A percentile compares a stretch with the other conserved stretches of the same genome.
Conservation (phyloP, 2,329 filamentous ascomycete species). For the Cladosporium sp. region DNA sequence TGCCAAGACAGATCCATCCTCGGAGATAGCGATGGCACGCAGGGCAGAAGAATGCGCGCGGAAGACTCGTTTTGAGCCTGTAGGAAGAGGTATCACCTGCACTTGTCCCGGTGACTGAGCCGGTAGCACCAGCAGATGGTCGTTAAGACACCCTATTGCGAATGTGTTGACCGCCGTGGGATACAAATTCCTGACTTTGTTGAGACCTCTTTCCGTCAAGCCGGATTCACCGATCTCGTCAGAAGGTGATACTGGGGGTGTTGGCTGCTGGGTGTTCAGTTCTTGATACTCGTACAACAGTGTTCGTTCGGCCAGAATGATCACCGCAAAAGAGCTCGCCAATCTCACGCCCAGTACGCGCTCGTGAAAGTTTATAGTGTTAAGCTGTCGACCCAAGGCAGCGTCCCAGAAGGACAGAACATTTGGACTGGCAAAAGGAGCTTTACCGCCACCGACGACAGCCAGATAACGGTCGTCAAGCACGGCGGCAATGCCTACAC, state of each 20-base stretch:
- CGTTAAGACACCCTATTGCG: conserved; percentile 72
- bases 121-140: conserved; percentile 71
- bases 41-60: conserved; percentile 78
- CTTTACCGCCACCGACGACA: conserved; percentile 76
- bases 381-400: conserved; percentile 65
- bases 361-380: conserved; percentile 72
- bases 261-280: conserved; percentile 32
- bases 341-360: conserved; percentile 75
- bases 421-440: conserved; percentile 25
- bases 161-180: conserved; percentile 80
- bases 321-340: conserved; percentile 67
- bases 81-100: conserved; percentile 72
- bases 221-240: conserved; percentile 11
- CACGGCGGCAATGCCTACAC: conserved; percentile 25
- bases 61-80: conserved; percentile 83
- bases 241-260: conserved; percentile 51
- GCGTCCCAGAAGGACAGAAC: conserved; percentile 72
- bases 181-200: conserved; percentile 52
- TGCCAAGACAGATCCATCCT: conserved; percentile 73
- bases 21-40: conserved; percentile 71
- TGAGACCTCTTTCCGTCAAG: conserved; percentile 19
- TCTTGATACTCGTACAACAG: conserved; percentile 28
- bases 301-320: conserved; percentile 52
- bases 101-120: conserved; percentile 85
- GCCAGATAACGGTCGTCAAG: conserved; percentile 59